Evolutionary conservation across 768 basidiomycete species (phyloP).

Genomic region (Lentinula detonsa): DNA sequence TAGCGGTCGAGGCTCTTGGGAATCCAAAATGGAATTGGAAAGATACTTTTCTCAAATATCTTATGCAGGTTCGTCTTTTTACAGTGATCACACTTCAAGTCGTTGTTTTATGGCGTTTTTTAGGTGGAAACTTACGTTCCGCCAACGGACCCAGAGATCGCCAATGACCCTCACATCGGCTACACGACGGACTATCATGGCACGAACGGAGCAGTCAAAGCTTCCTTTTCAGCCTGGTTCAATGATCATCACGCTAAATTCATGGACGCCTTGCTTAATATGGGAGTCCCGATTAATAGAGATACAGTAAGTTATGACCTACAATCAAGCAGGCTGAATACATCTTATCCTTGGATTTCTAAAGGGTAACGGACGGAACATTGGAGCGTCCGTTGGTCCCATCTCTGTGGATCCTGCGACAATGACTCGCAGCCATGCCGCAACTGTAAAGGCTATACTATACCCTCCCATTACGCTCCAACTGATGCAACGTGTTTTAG

Average conservation of each 20-base stretch:
- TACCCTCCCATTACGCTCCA: neutral
- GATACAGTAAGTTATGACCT: neutral
- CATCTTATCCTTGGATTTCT: neutral
- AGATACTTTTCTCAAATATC: neutral
- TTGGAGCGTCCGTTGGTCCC: neutral
- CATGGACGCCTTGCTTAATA: neutral
- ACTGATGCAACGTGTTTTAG: neutral
- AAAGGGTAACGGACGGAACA: neutral
- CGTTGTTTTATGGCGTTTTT: neutral
- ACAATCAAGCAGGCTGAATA: neutral
- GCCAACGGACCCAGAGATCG: neutral
- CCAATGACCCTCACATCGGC: neutral
- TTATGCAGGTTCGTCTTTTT: neutral
- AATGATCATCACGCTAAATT: neutral
- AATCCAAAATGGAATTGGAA: neutral
- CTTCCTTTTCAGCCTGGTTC: neutral
- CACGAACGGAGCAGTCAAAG: neutral
- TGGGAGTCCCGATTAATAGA: neutral
- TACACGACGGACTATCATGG: neutral
- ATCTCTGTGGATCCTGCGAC: neutral
- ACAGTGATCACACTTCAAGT: neutral
- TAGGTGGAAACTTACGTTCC: neutral
- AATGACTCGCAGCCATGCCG: neutral
- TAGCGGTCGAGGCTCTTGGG: neutral
- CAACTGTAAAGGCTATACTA: neutral